Percentiles rank a stretch among this genome's conserved stretches.
phyloP scores from a whole-genome alignment of 2,329 filamentous ascomycete genomes.

The Elsinoe fawcettii region DNA sequence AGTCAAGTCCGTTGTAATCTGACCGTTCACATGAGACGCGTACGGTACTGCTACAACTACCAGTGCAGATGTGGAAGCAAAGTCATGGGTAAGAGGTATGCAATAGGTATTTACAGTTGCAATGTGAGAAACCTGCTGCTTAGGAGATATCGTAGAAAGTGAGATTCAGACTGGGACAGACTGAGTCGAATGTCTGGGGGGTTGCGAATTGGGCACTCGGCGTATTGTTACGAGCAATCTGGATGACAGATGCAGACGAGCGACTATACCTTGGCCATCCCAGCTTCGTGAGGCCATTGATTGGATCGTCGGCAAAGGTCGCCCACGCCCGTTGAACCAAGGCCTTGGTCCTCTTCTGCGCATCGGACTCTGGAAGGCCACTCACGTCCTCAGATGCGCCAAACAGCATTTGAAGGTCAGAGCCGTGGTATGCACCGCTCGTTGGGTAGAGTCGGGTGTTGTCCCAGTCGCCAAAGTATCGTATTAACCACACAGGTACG shows the following conservation, averaged over 20 bases:
- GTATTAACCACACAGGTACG: slow-evolving; percentile 39
- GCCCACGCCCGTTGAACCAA: slow-evolving; percentile 28
- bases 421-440: slow-evolving; percentile 43
- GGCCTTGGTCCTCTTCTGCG: slow-evolving; percentile 19
- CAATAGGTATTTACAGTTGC: background rate
- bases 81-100: background rate
- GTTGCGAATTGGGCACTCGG: background rate
- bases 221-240: slow-evolving; percentile 6
- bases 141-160: slow-evolving; percentile 9
- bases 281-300: slow-evolving; percentile 24
- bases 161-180: slow-evolving; percentile 5
- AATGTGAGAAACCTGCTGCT: background rate
- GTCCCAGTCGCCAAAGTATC: slow-evolving; percentile 45
- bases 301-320: slow-evolving; percentile 30
- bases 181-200: slow-evolving; percentile 10
- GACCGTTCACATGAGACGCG: background rate
- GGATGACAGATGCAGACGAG: background rate
- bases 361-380: slow-evolving; percentile 20
- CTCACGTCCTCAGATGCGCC: slow-evolving; percentile 26
- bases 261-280: slow-evolving; percentile 34
- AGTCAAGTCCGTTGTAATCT: background rate
- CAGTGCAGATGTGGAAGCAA: background rate
- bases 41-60: background rate
- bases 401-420: slow-evolving; percentile 28
- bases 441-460: slow-evolving; percentile 41